A percentile compares a stretch with the other conserved stretches of the same genome.
These are phyloP conservation scores for Diplodia scrobiculata DNA, from an alignment of 2,329 filamentous ascomycete species.

Conservation along the genomic window DNA sequence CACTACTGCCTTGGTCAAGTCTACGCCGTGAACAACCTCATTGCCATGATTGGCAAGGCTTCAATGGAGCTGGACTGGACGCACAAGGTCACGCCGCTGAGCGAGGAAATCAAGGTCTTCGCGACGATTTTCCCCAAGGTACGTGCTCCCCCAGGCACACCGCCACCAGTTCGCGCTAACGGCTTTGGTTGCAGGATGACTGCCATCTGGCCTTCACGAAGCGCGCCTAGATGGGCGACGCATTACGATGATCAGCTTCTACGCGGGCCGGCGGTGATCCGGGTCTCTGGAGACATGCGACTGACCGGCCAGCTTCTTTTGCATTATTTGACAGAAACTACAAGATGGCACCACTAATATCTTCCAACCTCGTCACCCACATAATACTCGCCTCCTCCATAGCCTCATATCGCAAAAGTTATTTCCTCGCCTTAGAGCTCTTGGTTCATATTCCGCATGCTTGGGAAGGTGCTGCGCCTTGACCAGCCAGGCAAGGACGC, in stretches of 20 bases:
- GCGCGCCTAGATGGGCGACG: slow-evolving; percentile 21
- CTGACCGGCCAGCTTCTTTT: slow-evolving; percentile 19
- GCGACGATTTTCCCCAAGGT: slow-evolving; percentile 95
- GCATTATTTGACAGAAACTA: slow-evolving; percentile 10
- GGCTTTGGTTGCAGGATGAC: slow-evolving; percentile 26
- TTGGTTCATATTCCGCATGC: slow-evolving; percentile 6
- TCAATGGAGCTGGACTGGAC: slow-evolving; percentile 85
- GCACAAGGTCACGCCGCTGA: slow-evolving; percentile 78
- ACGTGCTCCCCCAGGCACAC: slow-evolving; percentile 3
- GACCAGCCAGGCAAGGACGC: not conserved
- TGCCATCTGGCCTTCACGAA: slow-evolving; percentile 31
- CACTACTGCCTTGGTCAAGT: slow-evolving; percentile 96
- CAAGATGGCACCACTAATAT: slow-evolving; percentile 14
- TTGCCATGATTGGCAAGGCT: slow-evolving; percentile 86
- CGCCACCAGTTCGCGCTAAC: slow-evolving; percentile 8
- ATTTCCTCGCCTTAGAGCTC: slow-evolving; percentile 1
- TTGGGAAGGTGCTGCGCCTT: slow-evolving; percentile 1
- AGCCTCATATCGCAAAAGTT: slow-evolving; percentile 16
- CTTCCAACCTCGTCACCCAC: not conserved
- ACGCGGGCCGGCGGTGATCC: slow-evolving; percentile 21
- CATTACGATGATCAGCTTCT: slow-evolving; percentile 25
- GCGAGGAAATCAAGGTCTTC: slow-evolving; percentile 97
- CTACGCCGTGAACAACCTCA: slow-evolving; percentile 87
- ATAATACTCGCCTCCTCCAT: slow-evolving; percentile 8
- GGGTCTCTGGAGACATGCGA: slow-evolving; percentile 22